Base-by-base conservation (phyloP, 257 asterid species). In the Solanum rostratum region DNA sequence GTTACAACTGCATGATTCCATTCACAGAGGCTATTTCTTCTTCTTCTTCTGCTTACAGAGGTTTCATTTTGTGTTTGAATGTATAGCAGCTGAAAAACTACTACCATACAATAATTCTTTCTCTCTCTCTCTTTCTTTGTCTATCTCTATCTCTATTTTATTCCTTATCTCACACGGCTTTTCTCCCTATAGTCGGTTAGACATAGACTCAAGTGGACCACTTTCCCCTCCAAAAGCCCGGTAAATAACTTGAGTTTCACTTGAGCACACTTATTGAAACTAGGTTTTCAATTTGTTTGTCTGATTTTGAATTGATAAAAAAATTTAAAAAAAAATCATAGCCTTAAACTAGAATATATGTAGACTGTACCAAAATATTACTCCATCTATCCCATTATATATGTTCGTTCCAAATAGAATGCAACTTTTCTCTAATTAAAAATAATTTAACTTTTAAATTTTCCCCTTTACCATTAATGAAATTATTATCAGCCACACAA, bases 121-220 rank as follows among this genome's bases (percentile, higher is more conserved):
- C 18, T 12, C 30, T 73, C 57, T 22, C n/a, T 45, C 3, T 71
- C 39, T 60, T 10, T 54, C 18, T 71, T 11, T 13, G 20, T 73
- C 57, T 73, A 13, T 73, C 6, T 71, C 55, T 90, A 83, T 85
- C 71, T 86, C 87, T 90, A 86, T 85, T 82, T 76, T 86, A 89
- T 89, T 87, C 83, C 94, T 90, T 89, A 89, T 86, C 92, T 89
- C 86, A 90, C 93, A 91, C 91, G 93, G 88, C 90, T 89, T 84
- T 62, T 89, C 88, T 91, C 87, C 90, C 88, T 85, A 87, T 87
- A 90, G 92, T 89, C 93, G 94, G 98, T 89, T 92, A 94, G 95
- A 94, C 91, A 88, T 91, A 86, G 92, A 92, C 98, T 93, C 93
- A 85, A 85, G 84, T 92, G 97, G 98, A 95, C 97, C 97, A 90